Percentiles rank a stretch among this genome's conserved stretches.
Evolutionary conservation across 768 basidiomycete species (phyloP).

Genomic region (Russula dissimulans): DNA sequence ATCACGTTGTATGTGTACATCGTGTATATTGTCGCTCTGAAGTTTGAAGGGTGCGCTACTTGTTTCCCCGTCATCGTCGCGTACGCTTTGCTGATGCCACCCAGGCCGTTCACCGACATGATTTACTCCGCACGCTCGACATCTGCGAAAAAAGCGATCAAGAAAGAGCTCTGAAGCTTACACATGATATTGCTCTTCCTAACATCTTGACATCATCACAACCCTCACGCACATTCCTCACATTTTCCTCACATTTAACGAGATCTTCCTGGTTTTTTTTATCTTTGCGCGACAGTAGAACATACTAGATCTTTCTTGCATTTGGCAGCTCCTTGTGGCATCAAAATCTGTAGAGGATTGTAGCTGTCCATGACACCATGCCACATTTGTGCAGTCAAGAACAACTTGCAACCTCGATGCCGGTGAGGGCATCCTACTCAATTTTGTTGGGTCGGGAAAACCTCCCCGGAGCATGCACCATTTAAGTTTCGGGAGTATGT

Average conservation of each 20-base stretch:
- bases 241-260: not conserved
- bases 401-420: no score
- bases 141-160: conserved; percentile 6
- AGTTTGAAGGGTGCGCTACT: conserved; percentile 74
- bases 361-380: no score
- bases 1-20: conserved; percentile 76
- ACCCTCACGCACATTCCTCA: not conserved
- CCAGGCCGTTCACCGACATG: conserved; percentile 65
- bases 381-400: no score
- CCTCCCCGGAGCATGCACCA: no score
- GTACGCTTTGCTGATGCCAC: conserved; percentile 26
- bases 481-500: no score
- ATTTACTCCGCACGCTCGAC: conserved; percentile 56
- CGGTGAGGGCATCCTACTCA: no score
- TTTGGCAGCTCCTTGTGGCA: no score
- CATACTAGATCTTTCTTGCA: not conserved
- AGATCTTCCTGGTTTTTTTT: not conserved
- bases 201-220: not conserved
- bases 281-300: not conserved
- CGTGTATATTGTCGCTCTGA: conserved; percentile 75
- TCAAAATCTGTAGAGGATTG: no score
- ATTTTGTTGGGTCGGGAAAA: no score
- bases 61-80: not conserved
- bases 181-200: not conserved
- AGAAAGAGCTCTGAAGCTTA: conserved; percentile 25